phyloP scores from a whole-genome alignment of 768 basidiomycete genomes.

The Phlebiopsis gigantea region DNA sequence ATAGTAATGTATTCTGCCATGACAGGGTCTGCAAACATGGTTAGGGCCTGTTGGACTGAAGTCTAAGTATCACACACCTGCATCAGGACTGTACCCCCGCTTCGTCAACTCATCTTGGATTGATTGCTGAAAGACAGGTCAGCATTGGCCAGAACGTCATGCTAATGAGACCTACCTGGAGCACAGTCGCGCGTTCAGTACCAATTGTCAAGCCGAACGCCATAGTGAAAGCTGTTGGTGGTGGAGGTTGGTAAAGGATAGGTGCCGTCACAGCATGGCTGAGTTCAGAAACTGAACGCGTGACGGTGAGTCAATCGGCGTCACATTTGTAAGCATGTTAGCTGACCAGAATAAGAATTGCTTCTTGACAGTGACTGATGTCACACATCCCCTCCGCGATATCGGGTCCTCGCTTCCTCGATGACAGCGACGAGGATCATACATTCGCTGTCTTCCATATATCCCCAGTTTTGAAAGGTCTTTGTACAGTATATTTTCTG shows the following conservation, averaged over 20 bases:
- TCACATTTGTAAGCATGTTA: not conserved
- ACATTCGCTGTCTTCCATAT: not conserved
- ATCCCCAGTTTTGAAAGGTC: not conserved
- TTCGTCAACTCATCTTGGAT: conserved; percentile 78
- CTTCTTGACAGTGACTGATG: not conserved
- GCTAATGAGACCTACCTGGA: conserved; percentile 47
- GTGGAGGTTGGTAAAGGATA: conserved; percentile 5
- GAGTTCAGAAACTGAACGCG: not conserved
- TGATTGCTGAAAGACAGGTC: conserved; percentile 44
- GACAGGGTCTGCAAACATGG: conserved; percentile 55
- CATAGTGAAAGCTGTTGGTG: conserved; percentile 34
- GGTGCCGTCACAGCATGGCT: not conserved
- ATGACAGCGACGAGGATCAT: not conserved
- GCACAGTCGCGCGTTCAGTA: conserved; percentile 66
- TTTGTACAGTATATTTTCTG: not conserved
- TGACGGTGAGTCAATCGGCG: not conserved
- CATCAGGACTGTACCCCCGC: conserved; percentile 69
- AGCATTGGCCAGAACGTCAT: not conserved
- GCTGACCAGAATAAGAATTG: not conserved
- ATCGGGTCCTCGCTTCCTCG: not conserved
- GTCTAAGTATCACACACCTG: conserved; percentile 45
- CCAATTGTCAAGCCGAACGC: conserved; percentile 74
- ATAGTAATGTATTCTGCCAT: conserved; percentile 96
- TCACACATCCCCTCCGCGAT: not conserved
- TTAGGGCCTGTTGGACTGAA: conserved; percentile 11